Conservation (phyloP, 2,329 filamentous ascomycete genomes). For the Volutella citrinella region DNA sequence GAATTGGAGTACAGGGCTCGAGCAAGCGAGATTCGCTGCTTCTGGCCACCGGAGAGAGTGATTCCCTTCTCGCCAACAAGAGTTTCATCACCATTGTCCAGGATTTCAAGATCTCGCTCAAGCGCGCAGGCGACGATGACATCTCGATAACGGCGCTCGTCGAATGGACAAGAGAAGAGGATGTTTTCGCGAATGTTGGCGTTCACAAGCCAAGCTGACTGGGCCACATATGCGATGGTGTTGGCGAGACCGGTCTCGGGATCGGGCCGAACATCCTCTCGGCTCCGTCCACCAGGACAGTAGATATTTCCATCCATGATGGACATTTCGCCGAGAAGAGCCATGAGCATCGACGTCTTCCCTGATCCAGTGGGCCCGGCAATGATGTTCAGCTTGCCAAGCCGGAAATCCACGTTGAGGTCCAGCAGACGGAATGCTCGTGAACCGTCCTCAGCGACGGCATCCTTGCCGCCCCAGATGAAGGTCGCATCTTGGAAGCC, state of each 20-base stretch:
- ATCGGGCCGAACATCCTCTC: slow-evolving; percentile 79
- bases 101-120: slow-evolving; percentile 85
- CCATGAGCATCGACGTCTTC: slow-evolving; percentile 96
- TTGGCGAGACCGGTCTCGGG: slow-evolving; percentile 84
- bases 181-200: slow-evolving; percentile 96
- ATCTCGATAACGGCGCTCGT: slow-evolving; percentile 79
- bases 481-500: slow-evolving; percentile 84
- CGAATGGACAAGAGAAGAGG: slow-evolving; percentile 76
- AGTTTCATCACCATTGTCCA: slow-evolving; percentile 89
- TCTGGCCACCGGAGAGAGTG: slow-evolving; percentile 92
- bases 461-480: slow-evolving; percentile 76
- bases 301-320: slow-evolving; percentile 75
- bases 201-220: slow-evolving; percentile 96
- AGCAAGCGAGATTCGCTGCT: slow-evolving; percentile 95
- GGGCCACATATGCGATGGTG: slow-evolving; percentile 92
- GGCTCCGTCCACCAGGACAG: slow-evolving; percentile 79
- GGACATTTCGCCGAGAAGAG: slow-evolving; percentile 93
- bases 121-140: slow-evolving; percentile 90
- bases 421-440: slow-evolving; percentile 81
- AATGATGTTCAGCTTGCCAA: slow-evolving; percentile 88
- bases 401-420: slow-evolving; percentile 75
- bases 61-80: slow-evolving; percentile 97
- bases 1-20: slow-evolving; percentile 95
- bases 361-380: slow-evolving; percentile 91
- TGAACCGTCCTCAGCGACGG: slow-evolving; percentile 61